phyloP scores from a whole-genome alignment of 73 alveolate genomes.

The Uronychia binucleata region DNA sequence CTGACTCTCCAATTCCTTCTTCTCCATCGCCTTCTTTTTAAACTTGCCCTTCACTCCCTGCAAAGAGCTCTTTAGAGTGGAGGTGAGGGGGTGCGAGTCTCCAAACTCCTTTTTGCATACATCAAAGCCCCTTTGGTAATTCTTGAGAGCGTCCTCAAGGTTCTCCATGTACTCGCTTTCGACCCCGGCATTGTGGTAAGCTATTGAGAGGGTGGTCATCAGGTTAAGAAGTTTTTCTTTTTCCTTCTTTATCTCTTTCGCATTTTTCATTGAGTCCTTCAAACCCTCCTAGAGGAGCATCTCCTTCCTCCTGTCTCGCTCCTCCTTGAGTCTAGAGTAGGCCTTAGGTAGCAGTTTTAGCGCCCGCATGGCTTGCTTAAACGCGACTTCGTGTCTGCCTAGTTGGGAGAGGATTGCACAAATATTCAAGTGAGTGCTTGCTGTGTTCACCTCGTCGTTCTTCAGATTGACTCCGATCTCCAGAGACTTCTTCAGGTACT shows the following conservation, averaged over 20 bases:
- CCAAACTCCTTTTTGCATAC: neutral
- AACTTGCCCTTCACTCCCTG: neutral
- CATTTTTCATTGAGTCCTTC: neutral
- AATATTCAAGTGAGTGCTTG: slow-evolving; percentile 67
- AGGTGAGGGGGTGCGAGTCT: neutral
- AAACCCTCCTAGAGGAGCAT: neutral
- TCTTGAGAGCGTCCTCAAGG: neutral
- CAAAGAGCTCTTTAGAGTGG: neutral
- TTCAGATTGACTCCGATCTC: neutral
- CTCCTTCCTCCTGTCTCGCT: neutral
- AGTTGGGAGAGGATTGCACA: slow-evolving; percentile 63
- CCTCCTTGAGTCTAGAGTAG: slow-evolving; percentile 2
- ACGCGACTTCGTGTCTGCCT: slow-evolving; percentile 49
- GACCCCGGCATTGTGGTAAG: slow-evolving; percentile 1
- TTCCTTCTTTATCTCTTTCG: neutral
- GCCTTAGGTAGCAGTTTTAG: slow-evolving; percentile 37
- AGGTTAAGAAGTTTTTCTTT: slow-evolving; percentile 9
- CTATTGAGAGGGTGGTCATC: neutral
- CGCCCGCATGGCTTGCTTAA: slow-evolving; percentile 29
- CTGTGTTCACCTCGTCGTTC: slow-evolving; percentile 28
- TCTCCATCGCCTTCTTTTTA: neutral
- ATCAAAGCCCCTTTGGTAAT: neutral
- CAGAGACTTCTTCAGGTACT: slow-evolving; percentile 6
- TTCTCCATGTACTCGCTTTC: neutral
- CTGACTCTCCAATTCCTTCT: neutral